Base-by-base conservation (phyloP, 257 asterid species). In the Solanum acaule region DNA sequence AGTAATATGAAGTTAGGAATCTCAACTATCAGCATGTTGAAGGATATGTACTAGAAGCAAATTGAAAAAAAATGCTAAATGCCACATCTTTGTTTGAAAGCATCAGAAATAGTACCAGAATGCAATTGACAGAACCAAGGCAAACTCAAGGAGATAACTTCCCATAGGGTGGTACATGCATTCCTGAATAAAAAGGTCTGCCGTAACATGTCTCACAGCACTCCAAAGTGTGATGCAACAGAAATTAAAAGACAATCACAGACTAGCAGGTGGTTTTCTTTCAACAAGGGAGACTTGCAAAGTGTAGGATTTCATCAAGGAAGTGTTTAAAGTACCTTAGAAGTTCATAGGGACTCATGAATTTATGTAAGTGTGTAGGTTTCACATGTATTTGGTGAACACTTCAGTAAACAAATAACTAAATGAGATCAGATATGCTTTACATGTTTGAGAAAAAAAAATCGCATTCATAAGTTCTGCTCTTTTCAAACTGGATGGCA, bases 1-100 rank as follows among this genome's bases (percentile, higher is more conserved):
- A 56, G 90, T 86, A 68, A 56, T 89, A 87, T 70, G 73, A 82
- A 46, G 16, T 87, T 76, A 88, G 89, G 85, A 56, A 85, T 83
- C 85, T 87, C 83, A 59, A 46, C 68, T 46, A 46, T 46, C 86
- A 81, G 42, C 86, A 81, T 44, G 42, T 29, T 81, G 86, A 81
- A 88, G 61, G 20, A 25, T 42, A 73, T 82, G 82, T 52, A 31
- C 83, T 68, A 70, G 79, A 73, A 46, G 86, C 86, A 16, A 81
- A 9, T 27, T 8, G 15, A 79, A 79, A 61, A 61, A 31, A 46
- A 15, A 3, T 81, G 42, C 40, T 44, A 3, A 81, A 46, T 44
- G 68, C 40, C 86, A 81, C 68, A 81, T 81, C 86, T 5, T 49
- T 81, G 68, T 81, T 46, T 49, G 23, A 81, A 79, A 13, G 42